A percentile compares a stretch with the other conserved stretches of the same genome.
phyloP scores from a whole-genome alignment of 768 basidiomycete species.

The Boletus patriciae region DNA sequence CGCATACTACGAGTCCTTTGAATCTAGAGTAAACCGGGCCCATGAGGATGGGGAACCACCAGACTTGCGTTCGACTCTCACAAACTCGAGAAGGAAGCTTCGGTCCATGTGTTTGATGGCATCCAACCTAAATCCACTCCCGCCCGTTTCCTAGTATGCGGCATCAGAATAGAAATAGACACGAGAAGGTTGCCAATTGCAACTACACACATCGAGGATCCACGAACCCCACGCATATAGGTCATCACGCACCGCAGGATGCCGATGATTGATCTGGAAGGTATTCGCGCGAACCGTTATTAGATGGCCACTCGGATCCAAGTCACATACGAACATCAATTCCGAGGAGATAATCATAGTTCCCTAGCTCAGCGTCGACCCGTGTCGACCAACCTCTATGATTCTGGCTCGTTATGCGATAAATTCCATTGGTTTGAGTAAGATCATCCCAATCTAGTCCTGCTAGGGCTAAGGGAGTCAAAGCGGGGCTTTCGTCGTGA shows the following conservation, averaged over 20 bases:
- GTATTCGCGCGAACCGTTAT: slow-evolving; percentile 12
- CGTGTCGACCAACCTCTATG: slow-evolving; percentile 79
- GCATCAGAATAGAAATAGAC: slow-evolving; percentile 2
- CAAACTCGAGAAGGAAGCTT: slow-evolving; percentile 67
- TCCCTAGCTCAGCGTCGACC: slow-evolving; percentile 84
- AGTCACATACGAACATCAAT: slow-evolving; percentile 50
- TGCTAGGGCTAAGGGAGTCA: slow-evolving; percentile 21
- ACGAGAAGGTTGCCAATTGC: neutral
- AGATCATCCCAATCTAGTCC: slow-evolving; percentile 86
- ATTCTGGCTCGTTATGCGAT: slow-evolving; percentile 62
- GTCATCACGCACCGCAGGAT: slow-evolving; percentile 78
- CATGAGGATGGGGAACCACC: neutral
- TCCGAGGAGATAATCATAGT: slow-evolving; percentile 84
- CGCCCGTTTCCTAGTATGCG: slow-evolving; percentile 57
- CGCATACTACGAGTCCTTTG: slow-evolving; percentile 47
- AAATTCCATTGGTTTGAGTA: slow-evolving; percentile 62
- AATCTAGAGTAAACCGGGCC: slow-evolving; percentile 40
- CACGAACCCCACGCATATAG: slow-evolving; percentile 76
- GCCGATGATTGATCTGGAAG: slow-evolving; percentile 74
- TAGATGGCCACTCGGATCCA: neutral
- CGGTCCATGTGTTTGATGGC: slow-evolving; percentile 89
- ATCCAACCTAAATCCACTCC: slow-evolving; percentile 79
- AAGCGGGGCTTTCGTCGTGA: neutral
- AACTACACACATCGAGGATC: slow-evolving; percentile 55
- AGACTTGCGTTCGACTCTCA: slow-evolving; percentile 34